phyloP scores from a whole-genome alignment of 805 yeast genomes.

The Candida tibetensis region DNA sequence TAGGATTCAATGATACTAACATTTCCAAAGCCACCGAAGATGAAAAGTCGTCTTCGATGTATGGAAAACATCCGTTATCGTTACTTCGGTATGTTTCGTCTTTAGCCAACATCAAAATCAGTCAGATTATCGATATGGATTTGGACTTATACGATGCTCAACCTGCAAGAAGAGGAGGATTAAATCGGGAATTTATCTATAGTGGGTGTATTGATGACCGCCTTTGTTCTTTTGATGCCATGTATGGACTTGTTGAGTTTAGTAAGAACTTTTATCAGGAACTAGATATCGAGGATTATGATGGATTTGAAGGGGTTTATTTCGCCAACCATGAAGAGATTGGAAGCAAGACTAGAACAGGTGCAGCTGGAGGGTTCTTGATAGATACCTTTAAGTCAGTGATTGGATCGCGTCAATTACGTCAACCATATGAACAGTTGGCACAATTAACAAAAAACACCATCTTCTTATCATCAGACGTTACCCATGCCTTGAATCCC shows the following conservation, averaged over 20 bases:
- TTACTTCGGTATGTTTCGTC: constrained; percentile 32
- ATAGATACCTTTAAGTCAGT: constrained; percentile 18
- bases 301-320: constrained; percentile 30
- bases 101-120: constrained; percentile 19
- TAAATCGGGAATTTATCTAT: constrained; percentile 34
- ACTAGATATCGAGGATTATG: constrained; percentile 17
- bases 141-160: constrained; percentile 39
- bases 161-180: constrained; percentile 35
- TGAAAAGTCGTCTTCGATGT: constrained; percentile 27
- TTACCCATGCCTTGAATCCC: constrained; percentile 43
- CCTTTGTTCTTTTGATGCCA: constrained; percentile 37
- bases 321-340: constrained; percentile 43
- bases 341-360: constrained; percentile 39
- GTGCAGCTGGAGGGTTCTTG: constrained; percentile 37
- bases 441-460: constrained; percentile 13
- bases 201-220: constrained; percentile 43
- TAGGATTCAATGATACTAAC: constrained; percentile 22
- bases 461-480: constrained; percentile 40
- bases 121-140: constrained; percentile 30
- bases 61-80: constrained; percentile 28
- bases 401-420: constrained; percentile 5
- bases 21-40: constrained; percentile 22
- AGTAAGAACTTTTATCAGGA: constrained; percentile 12
- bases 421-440: constrained; percentile 5
- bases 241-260: constrained; percentile 30